Evolutionary conservation across 148 eudicot species (phyloP).

Genomic region (Rhododendron kiyosumense): DNA sequence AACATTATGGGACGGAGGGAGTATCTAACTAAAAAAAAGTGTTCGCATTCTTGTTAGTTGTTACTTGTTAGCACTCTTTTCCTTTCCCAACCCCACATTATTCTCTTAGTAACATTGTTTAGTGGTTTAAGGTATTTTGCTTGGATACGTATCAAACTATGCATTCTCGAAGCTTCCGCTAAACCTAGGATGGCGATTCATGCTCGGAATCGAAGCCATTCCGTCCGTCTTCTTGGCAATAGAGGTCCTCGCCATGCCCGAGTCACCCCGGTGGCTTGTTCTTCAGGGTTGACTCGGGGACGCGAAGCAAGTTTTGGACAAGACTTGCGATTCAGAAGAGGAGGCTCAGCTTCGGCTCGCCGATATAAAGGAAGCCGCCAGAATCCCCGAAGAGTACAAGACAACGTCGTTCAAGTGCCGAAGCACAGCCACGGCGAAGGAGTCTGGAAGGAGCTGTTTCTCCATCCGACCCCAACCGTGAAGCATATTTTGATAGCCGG

Average conservation of each 20-base stretch:
- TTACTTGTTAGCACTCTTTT: no score
- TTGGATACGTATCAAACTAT: slow-evolving; percentile 34
- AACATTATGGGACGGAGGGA: no score
- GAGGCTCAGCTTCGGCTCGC: no score
- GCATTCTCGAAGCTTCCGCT: slow-evolving; percentile 29
- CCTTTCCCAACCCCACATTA: not conserved
- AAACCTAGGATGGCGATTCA: slow-evolving; percentile 36
- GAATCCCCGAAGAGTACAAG: slow-evolving; percentile 25
- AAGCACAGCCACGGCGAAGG: slow-evolving; percentile 17
- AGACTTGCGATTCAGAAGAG: no score
- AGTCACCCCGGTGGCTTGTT: no score
- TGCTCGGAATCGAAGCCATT: slow-evolving; percentile 36
- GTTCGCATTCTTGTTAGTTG: no score
- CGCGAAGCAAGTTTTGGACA: no score
- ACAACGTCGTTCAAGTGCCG: slow-evolving; percentile 17
- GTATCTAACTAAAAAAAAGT: no score
- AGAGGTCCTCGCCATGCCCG: slow-evolving; percentile 26
- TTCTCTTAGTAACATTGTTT: not conserved
- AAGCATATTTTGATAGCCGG: slow-evolving; percentile 22
- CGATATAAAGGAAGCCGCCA: no score
- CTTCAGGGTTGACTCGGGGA: no score
- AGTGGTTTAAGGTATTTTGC: slow-evolving; percentile 17
- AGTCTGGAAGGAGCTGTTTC: slow-evolving; percentile 34
- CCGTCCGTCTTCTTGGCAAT: slow-evolving; percentile 28
- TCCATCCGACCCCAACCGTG: slow-evolving; percentile 28